Evolutionary conservation across 2,329 filamentous ascomycete genomes (phyloP).

Genomic region (Ceratocystis huliohia): DNA sequence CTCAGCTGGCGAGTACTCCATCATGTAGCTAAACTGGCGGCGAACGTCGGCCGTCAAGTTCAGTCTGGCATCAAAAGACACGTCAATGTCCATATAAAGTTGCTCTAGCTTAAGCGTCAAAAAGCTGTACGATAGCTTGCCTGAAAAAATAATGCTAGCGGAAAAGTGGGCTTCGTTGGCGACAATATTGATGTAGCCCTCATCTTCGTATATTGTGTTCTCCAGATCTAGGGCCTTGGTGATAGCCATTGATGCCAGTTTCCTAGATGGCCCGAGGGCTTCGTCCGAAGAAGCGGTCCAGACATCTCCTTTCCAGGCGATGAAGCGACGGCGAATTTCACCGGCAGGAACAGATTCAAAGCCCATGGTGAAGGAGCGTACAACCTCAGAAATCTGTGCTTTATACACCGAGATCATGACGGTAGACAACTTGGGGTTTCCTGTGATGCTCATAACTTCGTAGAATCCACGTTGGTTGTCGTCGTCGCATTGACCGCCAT

Average conservation of each 20-base stretch:
- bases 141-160: conserved; percentile 31
- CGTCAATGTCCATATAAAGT: conserved; percentile 34
- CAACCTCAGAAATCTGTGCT: conserved; percentile 28
- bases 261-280: conserved; percentile 20
- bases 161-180: conserved; percentile 29
- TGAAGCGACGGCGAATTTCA: conserved; percentile 24
- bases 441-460: conserved; percentile 26
- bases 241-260: conserved; percentile 3
- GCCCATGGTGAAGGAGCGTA: conserved; percentile 22
- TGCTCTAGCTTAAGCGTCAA: conserved; percentile 27
- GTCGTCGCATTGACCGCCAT: conserved; percentile 32
- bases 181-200: conserved; percentile 28
- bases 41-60: conserved; percentile 29
- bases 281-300: conserved; percentile 20
- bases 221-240: conserved; percentile 23
- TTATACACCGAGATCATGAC: conserved; percentile 28
- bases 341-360: conserved; percentile 25
- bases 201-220: conserved; percentile 26
- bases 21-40: conserved; percentile 27
- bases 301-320: conserved; percentile 22
- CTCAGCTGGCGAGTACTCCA: conserved; percentile 29
- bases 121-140: conserved; percentile 33
- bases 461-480: conserved; percentile 28
- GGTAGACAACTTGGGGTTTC: conserved; percentile 25
- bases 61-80: conserved; percentile 29